Evolutionary conservation across 2,329 filamentous ascomycete genomes (phyloP), one percentile per base, ranked within the genome.

Genomic region (Arthrobotrys sphaeroides): DNA sequence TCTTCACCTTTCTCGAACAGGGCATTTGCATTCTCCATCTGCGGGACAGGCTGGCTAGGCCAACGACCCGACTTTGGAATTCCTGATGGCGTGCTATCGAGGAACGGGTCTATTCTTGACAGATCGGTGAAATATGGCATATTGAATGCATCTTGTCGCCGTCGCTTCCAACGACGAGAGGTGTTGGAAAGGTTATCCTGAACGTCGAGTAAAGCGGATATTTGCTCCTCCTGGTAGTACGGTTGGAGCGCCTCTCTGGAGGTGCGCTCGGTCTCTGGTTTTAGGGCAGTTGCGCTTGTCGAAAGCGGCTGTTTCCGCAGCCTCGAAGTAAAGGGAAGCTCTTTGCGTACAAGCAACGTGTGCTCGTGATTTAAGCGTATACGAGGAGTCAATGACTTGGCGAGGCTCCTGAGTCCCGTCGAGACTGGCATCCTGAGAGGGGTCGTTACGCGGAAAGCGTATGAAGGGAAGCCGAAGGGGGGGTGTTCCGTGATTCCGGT

Each of bases 1-100:
- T 83, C 81, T n/a, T 77, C 80, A 36, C 81, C 82, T 20, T 80
- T 78, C 42, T 81, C 80, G 78, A 83, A 69, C 20, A 76, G 40
- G 2, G 53, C 66, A 33, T 78, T 69, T 13, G 53, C 66, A 33
- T 78, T 69, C n/a, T 78, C 28, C 57, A 79, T 77, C 10, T 73
- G 49, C 0, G 79, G 79, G 9, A 80, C 47, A 9, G 78, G 78
- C 47, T 79, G 78, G 18, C 73, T 75, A 2, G 78, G 78, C 65
- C 78, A 77, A 2, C 76, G 73, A 6, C 73, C 47, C 9, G 76
- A 77, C 53, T 77, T 67, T 5, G 66, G 70, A 4, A 72, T 64
- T 18, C 70, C 73, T 2, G 42, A 68, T n/a, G 66, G 28, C 1
- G 60, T 43, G n/a, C 68, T 76, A 20, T 80, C 79, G 40, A 79